Evolutionary conservation across 1,139 yeast species (phyloP).

Genomic region (Pichia norvegensis): DNA sequence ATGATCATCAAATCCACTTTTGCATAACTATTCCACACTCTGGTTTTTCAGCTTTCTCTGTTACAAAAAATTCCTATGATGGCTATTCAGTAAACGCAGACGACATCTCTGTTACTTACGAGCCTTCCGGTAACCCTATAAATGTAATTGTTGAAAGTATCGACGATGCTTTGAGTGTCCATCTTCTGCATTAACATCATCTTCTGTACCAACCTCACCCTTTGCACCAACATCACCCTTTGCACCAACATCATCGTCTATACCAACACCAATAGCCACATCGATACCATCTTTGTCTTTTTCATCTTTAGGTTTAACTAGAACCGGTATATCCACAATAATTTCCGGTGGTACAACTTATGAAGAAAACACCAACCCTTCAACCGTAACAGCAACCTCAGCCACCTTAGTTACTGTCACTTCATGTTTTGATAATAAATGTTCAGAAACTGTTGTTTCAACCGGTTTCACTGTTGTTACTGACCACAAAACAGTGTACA

Average conservation of each 20-base stretch:
- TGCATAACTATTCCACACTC: conserved; percentile 19
- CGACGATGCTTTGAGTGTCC: conserved; percentile 13
- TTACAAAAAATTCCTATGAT: conserved; percentile 18
- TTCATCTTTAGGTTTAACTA: conserved; percentile 6
- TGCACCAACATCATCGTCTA: no score
- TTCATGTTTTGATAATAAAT: conserved; percentile 36
- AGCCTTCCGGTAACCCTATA: conserved; percentile 14
- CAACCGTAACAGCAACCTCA: conserved; percentile 13
- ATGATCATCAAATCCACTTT: conserved; percentile 16
- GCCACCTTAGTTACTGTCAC: conserved; percentile 29
- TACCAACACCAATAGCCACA: no score
- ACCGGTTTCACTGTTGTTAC: conserved; percentile 40
- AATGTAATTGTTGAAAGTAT: no score
- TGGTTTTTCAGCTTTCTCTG: conserved; percentile 16
- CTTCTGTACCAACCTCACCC: no score
- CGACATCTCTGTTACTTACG: conserved; percentile 10
- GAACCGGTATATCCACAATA: conserved; percentile 14
- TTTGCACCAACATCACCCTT: background rate
- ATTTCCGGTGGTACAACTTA: conserved; percentile 37
- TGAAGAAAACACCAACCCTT: background rate
- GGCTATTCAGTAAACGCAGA: conserved; percentile 18
- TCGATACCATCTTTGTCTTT: no score
- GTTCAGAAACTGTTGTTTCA: conserved; percentile 34
- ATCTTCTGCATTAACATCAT: no score
- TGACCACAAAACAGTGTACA: conserved; percentile 29